Evolutionary conservation across 352 stramenopile genomes (phyloP), one percentile per base, ranked within the genome.

Genomic region (Peronospora tabacina): DNA sequence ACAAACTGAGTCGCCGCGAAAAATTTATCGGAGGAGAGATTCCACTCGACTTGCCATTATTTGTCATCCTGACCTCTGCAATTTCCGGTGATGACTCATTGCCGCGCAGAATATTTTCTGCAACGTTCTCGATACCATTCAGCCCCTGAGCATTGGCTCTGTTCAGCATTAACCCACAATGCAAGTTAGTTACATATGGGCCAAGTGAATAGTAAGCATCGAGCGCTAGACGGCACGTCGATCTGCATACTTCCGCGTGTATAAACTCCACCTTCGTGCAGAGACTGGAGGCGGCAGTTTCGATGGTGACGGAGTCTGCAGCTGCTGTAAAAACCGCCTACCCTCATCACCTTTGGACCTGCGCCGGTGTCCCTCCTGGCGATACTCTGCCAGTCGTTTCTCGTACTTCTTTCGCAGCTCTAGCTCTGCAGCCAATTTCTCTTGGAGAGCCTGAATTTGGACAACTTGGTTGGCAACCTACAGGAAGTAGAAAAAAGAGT

Each of bases 321-420:
- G 55, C 8, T 72, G 70, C 28, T 71, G 55, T 45, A 63, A 44
- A 51, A 67, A 54, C 42, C 63, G 63, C 42, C 63, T 81, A 8
- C 62, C 57, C 11, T 83, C 71, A 13, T 83, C 71, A 4, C 78
- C 71, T 48, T 75, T 80, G 3, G 59, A 46, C 20, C 57, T 68
- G 39, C 78, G 64, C 5, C 66, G 61, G 26, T 73, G 55, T 10
- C 86, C 75, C 30, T 86, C 71, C 17, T 86, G 73, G 3, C 77
- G 66, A 42, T 90, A 87, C 34, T 88, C 77, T 44, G 88, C 71
- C 0, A 88, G 58, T 0, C 75, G 63, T 52, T 83, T 85, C 32
- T 91, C 80, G 44, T 82, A 91, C 42, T 89, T 89, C 29, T 69
- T 79, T 16, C 78, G 72, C 8, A 87, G 55, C 32, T 87, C 77